phyloP scores from a whole-genome alignment of 306 rosid genomes.

The Mimosa bimucronata region DNA sequence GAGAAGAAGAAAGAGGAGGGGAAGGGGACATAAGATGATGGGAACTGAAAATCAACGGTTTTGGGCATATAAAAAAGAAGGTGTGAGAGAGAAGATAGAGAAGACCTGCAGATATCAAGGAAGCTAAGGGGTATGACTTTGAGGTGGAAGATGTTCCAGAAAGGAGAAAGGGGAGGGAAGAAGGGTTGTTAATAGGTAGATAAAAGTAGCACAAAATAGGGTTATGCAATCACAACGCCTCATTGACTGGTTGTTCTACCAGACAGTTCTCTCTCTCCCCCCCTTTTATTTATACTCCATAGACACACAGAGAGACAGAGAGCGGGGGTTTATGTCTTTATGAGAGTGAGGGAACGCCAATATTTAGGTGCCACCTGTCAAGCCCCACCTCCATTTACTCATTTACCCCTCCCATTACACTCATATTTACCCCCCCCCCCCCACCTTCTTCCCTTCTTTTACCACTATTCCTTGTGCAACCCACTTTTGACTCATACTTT shows the following conservation, averaged over 20 bases:
- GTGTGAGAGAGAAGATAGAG: conserved; percentile 32
- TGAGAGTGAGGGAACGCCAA: neutral
- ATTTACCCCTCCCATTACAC: neutral
- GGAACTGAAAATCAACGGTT: conserved; percentile 43
- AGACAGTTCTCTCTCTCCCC: conserved; percentile 41
- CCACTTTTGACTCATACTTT: neutral
- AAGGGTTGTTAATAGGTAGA: conserved; percentile 52
- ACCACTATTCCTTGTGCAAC: neutral
- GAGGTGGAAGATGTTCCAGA: conserved; percentile 65
- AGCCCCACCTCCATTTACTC: neutral
- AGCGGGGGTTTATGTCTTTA: neutral
- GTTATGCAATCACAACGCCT: neutral
- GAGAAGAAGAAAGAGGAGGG: conserved; percentile 24
- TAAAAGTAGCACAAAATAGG: neutral
- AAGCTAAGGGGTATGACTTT: conserved; percentile 51
- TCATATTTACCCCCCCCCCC: neutral
- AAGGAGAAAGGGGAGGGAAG: conserved; percentile 10
- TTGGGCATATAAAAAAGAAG: neutral
- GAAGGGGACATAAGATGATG: neutral
- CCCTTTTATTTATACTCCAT: neutral
- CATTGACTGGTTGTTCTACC: conserved; percentile 89
- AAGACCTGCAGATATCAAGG: conserved; percentile 37
- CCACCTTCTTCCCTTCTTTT: neutral
- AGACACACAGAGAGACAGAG: neutral
- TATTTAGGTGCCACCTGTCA: conserved; percentile 8